Percentiles rank a stretch among this genome's conserved stretches.
Conservation (phyloP, 371 early-diverging fungal genomes). For the Mortierella polycephala region DNA sequence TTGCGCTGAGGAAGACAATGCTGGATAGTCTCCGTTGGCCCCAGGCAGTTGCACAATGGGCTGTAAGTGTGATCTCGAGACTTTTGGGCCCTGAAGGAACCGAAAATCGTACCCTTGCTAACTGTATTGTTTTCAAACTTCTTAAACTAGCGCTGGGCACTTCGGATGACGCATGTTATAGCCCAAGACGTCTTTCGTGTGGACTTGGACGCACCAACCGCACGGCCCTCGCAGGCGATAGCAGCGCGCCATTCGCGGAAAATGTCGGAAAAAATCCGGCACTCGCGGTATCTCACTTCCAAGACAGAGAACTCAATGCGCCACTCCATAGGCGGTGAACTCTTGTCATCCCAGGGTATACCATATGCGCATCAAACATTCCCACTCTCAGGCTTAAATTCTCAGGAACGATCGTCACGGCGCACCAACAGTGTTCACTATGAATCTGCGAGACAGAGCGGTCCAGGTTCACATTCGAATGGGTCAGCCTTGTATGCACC, state of each 20-base stretch:
- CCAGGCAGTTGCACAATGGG: conserved; percentile 69
- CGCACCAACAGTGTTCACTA: conserved; percentile 51
- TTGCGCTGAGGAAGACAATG: conserved; percentile 59
- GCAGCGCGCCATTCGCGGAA: conserved; percentile 33
- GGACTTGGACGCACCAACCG: conserved; percentile 31
- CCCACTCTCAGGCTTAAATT: conserved; percentile 5
- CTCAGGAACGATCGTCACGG: conserved; percentile 31
- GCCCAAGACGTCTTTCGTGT: conserved; percentile 44
- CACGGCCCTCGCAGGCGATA: conserved; percentile 10
- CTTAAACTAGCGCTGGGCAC: conserved; percentile 27
- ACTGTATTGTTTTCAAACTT: background rate
- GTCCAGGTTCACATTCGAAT: conserved; percentile 13
- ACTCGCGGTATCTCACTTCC: conserved; percentile 27
- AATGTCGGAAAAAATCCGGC: conserved; percentile 50
- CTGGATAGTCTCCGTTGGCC: conserved; percentile 60
- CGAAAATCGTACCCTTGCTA: conserved; percentile 5
- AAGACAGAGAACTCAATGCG: conserved; percentile 46
- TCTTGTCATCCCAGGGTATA: conserved; percentile 33
- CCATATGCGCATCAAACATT: conserved; percentile 30
- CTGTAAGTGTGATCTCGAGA: conserved; percentile 53
- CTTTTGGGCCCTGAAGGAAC: background rate
- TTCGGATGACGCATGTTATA: conserved; percentile 31
- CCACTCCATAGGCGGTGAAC: conserved; percentile 50
- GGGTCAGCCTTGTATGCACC: conserved; percentile 30
- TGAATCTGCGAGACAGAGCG: conserved; percentile 26